phyloP scores from a whole-genome alignment of 225 moss, liverwort and hornwort species.

The Straminergon stramineum region DNA sequence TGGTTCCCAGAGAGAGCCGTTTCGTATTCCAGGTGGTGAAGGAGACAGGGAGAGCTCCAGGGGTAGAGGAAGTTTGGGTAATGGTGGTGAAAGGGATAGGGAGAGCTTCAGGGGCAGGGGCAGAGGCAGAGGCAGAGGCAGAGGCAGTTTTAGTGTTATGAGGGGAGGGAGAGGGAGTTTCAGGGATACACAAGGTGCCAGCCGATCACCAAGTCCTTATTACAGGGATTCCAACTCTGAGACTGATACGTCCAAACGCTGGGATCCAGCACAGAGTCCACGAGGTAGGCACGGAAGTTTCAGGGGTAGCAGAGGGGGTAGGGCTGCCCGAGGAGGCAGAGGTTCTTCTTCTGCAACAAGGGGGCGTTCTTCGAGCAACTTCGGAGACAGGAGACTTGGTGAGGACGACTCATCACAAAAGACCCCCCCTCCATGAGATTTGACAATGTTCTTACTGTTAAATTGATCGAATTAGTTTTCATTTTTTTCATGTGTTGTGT shows the following conservation, averaged over 20 bases:
- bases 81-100: background rate
- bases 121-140: background rate
- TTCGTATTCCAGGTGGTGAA: background rate
- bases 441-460: background rate
- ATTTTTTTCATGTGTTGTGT: background rate
- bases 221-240: background rate
- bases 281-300: constrained; percentile 15
- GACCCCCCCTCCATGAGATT: background rate
- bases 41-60: background rate
- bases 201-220: constrained; percentile 10
- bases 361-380: constrained; percentile 4
- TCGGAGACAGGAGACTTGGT: background rate
- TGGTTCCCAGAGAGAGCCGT: background rate
- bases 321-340: constrained; percentile 2
- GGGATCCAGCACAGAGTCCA: constrained; percentile 6
- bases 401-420: background rate
- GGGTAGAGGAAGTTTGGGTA: background rate
- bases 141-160: constrained; percentile 11
- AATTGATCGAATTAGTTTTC: background rate
- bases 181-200: background rate
- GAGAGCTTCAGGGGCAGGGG: constrained; percentile 3
- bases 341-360: background rate
- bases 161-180: constrained; percentile 14
- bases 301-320: constrained; percentile 11
- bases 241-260: background rate